phyloP scores from a whole-genome alignment of 2,329 filamentous ascomycete genomes.

The Colletotrichum kahawae region DNA sequence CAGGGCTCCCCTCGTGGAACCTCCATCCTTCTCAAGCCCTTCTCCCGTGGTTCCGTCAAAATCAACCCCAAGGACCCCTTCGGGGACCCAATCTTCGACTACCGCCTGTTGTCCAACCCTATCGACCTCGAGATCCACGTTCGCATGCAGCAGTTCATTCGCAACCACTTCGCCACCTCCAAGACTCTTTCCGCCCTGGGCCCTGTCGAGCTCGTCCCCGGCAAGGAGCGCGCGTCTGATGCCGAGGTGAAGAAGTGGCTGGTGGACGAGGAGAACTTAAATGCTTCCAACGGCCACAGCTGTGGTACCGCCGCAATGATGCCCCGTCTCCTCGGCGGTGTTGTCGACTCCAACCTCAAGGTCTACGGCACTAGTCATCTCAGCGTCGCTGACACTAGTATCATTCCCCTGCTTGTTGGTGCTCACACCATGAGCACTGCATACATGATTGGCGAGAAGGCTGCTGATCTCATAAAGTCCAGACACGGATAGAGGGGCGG shows the following conservation, averaged over 20 bases:
- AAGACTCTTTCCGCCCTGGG: slow-evolving; percentile 35
- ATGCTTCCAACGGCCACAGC: slow-evolving; percentile 23
- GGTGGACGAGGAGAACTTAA: not conserved
- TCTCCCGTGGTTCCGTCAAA: slow-evolving; percentile 60
- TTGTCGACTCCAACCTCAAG: slow-evolving; percentile 19
- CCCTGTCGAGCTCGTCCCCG: slow-evolving; percentile 39
- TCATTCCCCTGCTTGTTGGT: slow-evolving; percentile 43
- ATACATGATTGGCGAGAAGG: slow-evolving; percentile 41
- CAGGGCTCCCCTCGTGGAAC: slow-evolving; percentile 10
- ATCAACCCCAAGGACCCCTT: slow-evolving; percentile 44
- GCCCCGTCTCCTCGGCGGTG: slow-evolving; percentile 20
- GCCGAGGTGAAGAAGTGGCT: slow-evolving; percentile 25
- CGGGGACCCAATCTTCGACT: slow-evolving; percentile 52
- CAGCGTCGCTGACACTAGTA: slow-evolving; percentile 48
- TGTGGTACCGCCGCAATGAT: slow-evolving; percentile 23
- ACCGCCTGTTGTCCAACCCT: slow-evolving; percentile 46
- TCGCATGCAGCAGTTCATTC: slow-evolving; percentile 41
- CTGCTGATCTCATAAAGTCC: slow-evolving; percentile 35
- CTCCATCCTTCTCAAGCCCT: slow-evolving; percentile 37
- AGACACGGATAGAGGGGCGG: not conserved
- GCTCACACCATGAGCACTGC: slow-evolving; percentile 35
- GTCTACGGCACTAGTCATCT: slow-evolving; percentile 28
- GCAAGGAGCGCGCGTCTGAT: slow-evolving; percentile 34
- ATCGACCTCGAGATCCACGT: slow-evolving; percentile 55
- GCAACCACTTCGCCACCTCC: slow-evolving; percentile 33